Base-by-base conservation (phyloP, 116 monocot species). In the Zostera marina region DNA sequence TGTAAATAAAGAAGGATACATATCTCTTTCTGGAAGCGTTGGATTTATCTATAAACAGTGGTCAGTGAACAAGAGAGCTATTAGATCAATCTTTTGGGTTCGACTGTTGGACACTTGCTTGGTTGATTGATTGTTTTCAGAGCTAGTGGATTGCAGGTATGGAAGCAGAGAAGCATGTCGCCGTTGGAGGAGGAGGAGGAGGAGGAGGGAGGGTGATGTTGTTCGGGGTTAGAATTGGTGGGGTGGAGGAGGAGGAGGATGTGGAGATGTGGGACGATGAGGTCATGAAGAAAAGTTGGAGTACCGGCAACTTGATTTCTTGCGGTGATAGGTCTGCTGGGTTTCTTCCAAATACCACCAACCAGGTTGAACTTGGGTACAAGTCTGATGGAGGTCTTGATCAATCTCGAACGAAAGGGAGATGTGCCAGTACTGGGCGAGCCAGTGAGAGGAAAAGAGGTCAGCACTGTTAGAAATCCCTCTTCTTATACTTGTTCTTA, bases 201-300 rank as follows among this genome's bases (percentile, higher is more conserved):
- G 47, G 39, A 17, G 56, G 25, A 32, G 13, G 67, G 40, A 58
- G 46, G 19, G 20, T 67, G 58, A 67, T 32, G 58, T 19, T 67
- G 12, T 67, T 67, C 15, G 67, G 67, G 15, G 67, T 67, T 15
- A 56, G 20, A 47, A 58, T 58, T 38, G 22, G 25, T 22, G 65
- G 65, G 41, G 53, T 25, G 10, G 42, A 62, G 12, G 70, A 40
- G 3, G 72, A 48, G 21, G 61, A 38, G 39, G 43, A 48, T 22
- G 53, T 21, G 59, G 49, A 74, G 44, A 75, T 91, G 74, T 39
- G 39, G 32, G 61, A 12, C 12, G 55, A 53, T 17, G 67, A 42
- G 47, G 54, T 77, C 41, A 82, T 91, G 77, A 70, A 77, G 74
- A 91, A 91, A 77, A 70, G 91, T 72, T 38, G 44, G 15, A 91